phyloP scores from a whole-genome alignment of 139 green algal species.

The Closterium sp. region DNA sequence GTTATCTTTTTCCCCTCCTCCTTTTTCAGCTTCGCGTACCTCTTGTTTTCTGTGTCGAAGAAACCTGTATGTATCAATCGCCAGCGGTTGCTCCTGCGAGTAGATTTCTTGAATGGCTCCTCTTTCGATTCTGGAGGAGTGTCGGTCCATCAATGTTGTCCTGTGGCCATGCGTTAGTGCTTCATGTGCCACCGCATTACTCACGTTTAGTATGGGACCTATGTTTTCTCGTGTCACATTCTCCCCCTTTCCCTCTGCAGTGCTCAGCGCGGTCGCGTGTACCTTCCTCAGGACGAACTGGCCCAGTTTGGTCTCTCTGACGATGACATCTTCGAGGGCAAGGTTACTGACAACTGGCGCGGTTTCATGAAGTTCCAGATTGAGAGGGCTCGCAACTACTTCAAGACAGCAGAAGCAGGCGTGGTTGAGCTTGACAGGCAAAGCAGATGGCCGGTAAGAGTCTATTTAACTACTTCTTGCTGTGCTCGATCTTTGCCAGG shows the following conservation, averaged over 20 bases:
- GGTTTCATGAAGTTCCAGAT: slow-evolving; percentile 98
- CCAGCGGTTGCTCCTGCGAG: no score
- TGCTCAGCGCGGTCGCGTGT: slow-evolving; percentile 84
- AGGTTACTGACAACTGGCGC: slow-evolving; percentile 79
- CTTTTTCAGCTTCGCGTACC: no score
- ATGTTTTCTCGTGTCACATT: background rate
- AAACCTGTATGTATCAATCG: no score
- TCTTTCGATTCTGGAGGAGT: no score
- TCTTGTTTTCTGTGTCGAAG: no score
- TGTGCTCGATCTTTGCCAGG: no score
- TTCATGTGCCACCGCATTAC: no score
- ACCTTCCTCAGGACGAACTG: slow-evolving; percentile 93
- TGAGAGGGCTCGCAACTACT: slow-evolving; percentile 77
- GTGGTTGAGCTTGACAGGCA: slow-evolving; percentile 69
- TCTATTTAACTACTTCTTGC: background rate
- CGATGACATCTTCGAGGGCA: slow-evolving; percentile 69
- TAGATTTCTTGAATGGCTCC: no score
- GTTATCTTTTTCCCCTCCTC: no score
- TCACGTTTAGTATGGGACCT: no score
- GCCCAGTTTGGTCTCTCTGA: slow-evolving; percentile 80
- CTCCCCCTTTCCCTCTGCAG: slow-evolving; percentile 8
- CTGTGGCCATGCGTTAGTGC: no score
- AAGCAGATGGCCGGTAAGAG: slow-evolving; percentile 84
- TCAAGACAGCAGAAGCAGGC: slow-evolving; percentile 59
- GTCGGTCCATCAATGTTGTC: no score